phyloP scores from a whole-genome alignment of 306 rosid species.

The Casuarina glauca region DNA sequence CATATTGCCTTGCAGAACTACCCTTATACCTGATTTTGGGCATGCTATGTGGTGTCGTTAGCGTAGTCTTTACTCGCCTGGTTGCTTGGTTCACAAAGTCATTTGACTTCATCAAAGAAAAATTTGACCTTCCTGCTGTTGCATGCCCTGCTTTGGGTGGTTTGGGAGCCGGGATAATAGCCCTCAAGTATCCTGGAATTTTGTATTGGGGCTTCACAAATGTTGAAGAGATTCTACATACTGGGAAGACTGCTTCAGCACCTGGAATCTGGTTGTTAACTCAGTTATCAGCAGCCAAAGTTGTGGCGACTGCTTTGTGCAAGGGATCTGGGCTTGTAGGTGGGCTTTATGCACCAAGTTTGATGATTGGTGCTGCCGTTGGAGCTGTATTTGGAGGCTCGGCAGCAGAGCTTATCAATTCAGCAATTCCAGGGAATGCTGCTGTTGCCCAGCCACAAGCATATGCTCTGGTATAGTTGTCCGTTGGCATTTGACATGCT shows the following conservation, averaged over 20 bases:
- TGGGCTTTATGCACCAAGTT: constrained; percentile 99
- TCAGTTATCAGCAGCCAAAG: constrained; percentile 84
- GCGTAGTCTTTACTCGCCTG: constrained; percentile 83
- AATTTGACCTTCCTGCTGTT: constrained; percentile 72
- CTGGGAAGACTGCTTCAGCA: constrained; percentile 93
- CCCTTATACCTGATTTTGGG: constrained; percentile 96
- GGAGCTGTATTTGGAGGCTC: constrained; percentile 99
- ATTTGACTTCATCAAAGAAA: constrained; percentile 78
- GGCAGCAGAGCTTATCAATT: constrained; percentile 83
- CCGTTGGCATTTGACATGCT: neutral
- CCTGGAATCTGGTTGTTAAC: constrained; percentile 97
- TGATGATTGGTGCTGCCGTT: constrained; percentile 98
- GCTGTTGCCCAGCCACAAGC: constrained; percentile 99
- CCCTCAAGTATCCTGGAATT: constrained; percentile 98
- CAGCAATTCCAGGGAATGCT: constrained; percentile 94
- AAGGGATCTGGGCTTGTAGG: constrained; percentile 99
- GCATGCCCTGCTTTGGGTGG: constrained; percentile 99
- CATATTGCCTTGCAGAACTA: constrained; percentile 68
- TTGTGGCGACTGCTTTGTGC: constrained; percentile 92
- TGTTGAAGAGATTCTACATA: constrained; percentile 95
- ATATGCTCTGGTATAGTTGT: constrained; percentile 78
- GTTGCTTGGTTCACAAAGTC: constrained; percentile 78
- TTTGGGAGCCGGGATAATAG: constrained; percentile 92
- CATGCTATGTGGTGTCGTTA: constrained; percentile 95
- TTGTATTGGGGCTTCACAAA: constrained; percentile 98